Evolutionary conservation across 306 rosid species (phyloP), one percentile per base, ranked within the genome.

Genomic region (Abrus precatorius): DNA sequence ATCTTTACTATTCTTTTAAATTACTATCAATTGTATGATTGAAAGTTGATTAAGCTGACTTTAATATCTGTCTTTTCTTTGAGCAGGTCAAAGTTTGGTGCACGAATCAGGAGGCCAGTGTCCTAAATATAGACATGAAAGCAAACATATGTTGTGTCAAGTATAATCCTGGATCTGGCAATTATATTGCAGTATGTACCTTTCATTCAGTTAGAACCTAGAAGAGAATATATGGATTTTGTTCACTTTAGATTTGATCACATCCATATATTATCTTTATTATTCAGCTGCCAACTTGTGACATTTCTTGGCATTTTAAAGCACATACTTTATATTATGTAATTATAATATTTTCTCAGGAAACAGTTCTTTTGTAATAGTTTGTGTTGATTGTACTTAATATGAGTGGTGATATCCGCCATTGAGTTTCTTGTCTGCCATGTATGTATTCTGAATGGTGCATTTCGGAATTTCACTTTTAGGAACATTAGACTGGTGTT

Each of bases 121-220:
- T 90, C 77, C 85, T 89, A 40, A 91, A 95, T 79, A 95, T 93
- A 82, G 99, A 95, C 84, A 93, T 95, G 98, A 93, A 95, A 92
- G 99, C 99, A 28, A 95, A 95, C 90, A 95, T 95, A 83, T 95
- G 99, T 73, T 93, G 97, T 53, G 99, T 95, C 72, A 93, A 95
- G 82, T 95, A 91, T 85, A 95, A 95, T 85, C 99, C 99, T 82
- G 97, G 99, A 85, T 93, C 98, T 5, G 85, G 98, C 84, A 78
- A 93, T 90, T 81, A 85, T 80, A 92, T 95, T 80, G 98, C 98
- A 47, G 99, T 95, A 91, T 74, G 91, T 57, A 36, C 80, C 81
- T 83, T 86, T 74, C 69, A 14, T 78, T 30, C 57, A 60, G 56
- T 84, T 76, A 62, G 34, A 62, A 34, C 12, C n/a, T 63, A 74